Conservation (phyloP, 768 basidiomycete genomes). For the Hemileccinum rubropunctum region DNA sequence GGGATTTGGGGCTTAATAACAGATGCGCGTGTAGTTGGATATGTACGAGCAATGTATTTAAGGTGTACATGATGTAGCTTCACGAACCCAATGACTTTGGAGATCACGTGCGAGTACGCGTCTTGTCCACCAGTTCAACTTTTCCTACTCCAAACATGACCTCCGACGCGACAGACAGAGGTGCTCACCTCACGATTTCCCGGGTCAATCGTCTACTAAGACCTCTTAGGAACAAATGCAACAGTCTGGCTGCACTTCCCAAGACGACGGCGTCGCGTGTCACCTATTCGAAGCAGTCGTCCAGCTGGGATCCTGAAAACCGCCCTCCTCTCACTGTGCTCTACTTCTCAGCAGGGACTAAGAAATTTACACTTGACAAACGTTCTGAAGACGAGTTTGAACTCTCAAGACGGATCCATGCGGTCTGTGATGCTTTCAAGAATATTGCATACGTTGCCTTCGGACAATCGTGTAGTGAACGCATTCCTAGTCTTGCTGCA, state of each 20-base stretch:
- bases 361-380: slow-evolving; percentile 35
- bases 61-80: background rate
- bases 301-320: slow-evolving; percentile 18
- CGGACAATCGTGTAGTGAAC: slow-evolving; percentile 12
- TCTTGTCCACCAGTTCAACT: too few species aligned
- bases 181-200: slow-evolving; percentile 36
- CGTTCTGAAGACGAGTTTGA: slow-evolving; percentile 36
- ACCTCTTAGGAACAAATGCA: slow-evolving; percentile 48
- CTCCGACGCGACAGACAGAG: slow-evolving; percentile 13
- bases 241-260: slow-evolving; percentile 31
- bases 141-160: slow-evolving; percentile 12
- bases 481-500: slow-evolving; percentile 39
- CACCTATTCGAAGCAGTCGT: slow-evolving; percentile 16
- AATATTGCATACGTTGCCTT: slow-evolving; percentile 45
- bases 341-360: slow-evolving; percentile 34
- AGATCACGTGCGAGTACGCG: slow-evolving; percentile 17
- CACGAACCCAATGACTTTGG: background rate
- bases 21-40: too few species aligned
- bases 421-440: slow-evolving; percentile 54
- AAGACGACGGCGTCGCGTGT: slow-evolving; percentile 15
- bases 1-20: background rate
- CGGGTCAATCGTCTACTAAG: slow-evolving; percentile 45
- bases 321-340: slow-evolving; percentile 38
- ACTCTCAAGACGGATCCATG: slow-evolving; percentile 47
- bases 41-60: too few species aligned